Evolutionary conservation across 495 filamentous ascomycete species (phyloP).

Genomic region (Hypoxylon lienhwacheense): DNA sequence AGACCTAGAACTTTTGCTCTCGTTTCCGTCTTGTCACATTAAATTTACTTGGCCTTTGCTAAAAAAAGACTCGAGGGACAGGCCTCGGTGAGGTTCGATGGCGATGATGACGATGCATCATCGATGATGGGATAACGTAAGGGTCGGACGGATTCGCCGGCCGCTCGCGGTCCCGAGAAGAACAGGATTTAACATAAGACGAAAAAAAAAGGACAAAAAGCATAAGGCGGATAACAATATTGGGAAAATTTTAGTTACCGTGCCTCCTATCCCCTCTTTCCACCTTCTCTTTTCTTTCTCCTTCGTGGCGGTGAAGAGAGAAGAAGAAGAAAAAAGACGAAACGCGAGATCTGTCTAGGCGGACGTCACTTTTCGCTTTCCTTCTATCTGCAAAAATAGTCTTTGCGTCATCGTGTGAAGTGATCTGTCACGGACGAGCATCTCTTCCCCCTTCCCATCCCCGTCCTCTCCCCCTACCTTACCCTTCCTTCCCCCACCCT

Average conservation of each 20-base stretch:
- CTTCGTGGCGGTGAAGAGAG: conserved; percentile 21
- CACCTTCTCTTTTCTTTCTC: neutral
- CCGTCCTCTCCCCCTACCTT: too few species aligned
- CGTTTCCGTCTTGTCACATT: conserved; percentile 4
- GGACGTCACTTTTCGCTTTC: neutral
- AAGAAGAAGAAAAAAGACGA: conserved; percentile 6
- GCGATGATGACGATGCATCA: too few species aligned
- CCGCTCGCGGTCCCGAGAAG: conserved; percentile 14
- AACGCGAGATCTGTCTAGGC: neutral
- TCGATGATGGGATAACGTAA: conserved; percentile 26
- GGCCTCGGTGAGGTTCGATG: conserved; percentile 20
- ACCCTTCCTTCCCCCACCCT: too few species aligned
- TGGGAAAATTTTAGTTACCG: conserved; percentile 7
- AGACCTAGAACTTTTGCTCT: conserved; percentile 4
- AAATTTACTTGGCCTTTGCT: conserved; percentile 2
- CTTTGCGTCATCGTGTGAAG: conserved; percentile 22
- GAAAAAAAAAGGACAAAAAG: conserved; percentile 2
- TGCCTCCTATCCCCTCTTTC: too few species aligned
- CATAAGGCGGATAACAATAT: too few species aligned
- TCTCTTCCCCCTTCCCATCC: too few species aligned
- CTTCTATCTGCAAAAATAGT: neutral
- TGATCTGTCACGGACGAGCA: conserved; percentile 19
- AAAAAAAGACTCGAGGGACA: neutral
- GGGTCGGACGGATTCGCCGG: conserved; percentile 15
- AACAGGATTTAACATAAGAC: conserved; percentile 5